Evolutionary conservation across 2,329 filamentous ascomycete species (phyloP).

Genomic region (Fusarium nanum): DNA sequence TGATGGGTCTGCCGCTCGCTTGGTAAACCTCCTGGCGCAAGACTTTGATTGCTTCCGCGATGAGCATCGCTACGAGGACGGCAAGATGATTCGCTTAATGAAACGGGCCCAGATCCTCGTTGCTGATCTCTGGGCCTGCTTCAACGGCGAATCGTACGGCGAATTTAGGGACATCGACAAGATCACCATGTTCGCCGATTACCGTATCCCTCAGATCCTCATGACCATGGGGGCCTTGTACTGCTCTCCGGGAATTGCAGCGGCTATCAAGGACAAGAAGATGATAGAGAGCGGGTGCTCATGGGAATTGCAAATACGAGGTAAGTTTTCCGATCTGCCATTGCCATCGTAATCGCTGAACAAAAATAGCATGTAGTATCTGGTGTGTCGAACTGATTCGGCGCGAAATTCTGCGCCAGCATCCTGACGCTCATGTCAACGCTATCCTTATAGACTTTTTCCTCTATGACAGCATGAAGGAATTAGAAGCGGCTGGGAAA

Average conservation of each 20-base stretch:
- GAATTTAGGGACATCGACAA: conserved; percentile 90
- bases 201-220: conserved; percentile 94
- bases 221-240: conserved; percentile 83
- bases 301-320: conserved; percentile 90
- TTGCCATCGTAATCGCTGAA: conserved; percentile 16
- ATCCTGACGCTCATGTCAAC: conserved; percentile 80
- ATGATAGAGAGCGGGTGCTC: conserved; percentile 76
- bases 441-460: conserved; percentile 98
- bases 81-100: conserved; percentile 80
- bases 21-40: conserved; percentile 86
- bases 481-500: conserved; percentile 72
- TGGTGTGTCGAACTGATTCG: conserved; percentile 94
- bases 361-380: conserved; percentile 79
- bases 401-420: conserved; percentile 78
- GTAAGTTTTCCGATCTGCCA: conserved; percentile 53
- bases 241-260: conserved; percentile 84
- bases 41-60: conserved; percentile 91
- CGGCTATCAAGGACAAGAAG: conserved; percentile 73
- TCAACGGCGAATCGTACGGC: conserved; percentile 83
- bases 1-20: conserved; percentile 79
- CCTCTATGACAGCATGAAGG: conserved; percentile 93
- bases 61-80: conserved; percentile 78
- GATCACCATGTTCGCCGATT: conserved; percentile 99
- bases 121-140: conserved; percentile 96
- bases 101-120: conserved; percentile 97